A percentile compares a stretch with the other conserved stretches of the same genome.
phyloP scores from a whole-genome alignment of 179 eudicot species.

The Drosera spatulata region DNA sequence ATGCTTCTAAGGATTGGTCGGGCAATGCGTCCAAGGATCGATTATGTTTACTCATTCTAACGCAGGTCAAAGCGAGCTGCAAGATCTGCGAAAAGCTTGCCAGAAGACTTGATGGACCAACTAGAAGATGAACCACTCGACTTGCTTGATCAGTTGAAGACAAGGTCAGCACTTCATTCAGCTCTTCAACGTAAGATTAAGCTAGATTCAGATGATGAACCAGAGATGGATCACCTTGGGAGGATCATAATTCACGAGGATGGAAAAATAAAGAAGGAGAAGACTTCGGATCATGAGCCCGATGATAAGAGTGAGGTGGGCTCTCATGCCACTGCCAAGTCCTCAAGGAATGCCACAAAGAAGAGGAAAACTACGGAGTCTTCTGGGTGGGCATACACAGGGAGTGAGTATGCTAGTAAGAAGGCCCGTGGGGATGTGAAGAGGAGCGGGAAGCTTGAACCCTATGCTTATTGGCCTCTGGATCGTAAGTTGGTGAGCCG shows the following conservation, averaged over 20 bases:
- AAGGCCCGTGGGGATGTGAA: slow-evolving; percentile 88
- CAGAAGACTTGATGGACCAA: slow-evolving; percentile 56
- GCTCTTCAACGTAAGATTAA: slow-evolving; percentile 33
- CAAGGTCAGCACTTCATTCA: slow-evolving; percentile 72
- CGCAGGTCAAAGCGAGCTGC: slow-evolving; percentile 45
- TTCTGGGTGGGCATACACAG: slow-evolving; percentile 74
- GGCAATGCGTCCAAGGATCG: too few species aligned
- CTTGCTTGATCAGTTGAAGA: slow-evolving; percentile 69
- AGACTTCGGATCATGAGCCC: slow-evolving; percentile 23
- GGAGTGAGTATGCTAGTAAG: slow-evolving; percentile 73
- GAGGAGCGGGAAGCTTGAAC: slow-evolving; percentile 91
- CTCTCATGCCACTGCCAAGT: slow-evolving; percentile 23
- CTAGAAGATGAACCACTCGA: slow-evolving; percentile 82
- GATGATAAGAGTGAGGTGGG: slow-evolving; percentile 46
- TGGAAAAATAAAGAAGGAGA: slow-evolving; percentile 27
- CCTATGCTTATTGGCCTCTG: slow-evolving; percentile 96
- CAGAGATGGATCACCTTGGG: slow-evolving; percentile 62
- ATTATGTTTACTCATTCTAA: background rate
- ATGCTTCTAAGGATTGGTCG: too few species aligned
- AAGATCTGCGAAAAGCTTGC: slow-evolving; percentile 47
- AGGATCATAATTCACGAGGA: slow-evolving; percentile 55
- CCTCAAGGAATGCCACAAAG: slow-evolving; percentile 32
- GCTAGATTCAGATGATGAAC: slow-evolving; percentile 56
- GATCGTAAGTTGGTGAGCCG: slow-evolving; percentile 92
- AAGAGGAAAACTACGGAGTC: slow-evolving; percentile 54